These are phyloP conservation scores for Aphanocladium album DNA, from an alignment of 2,329 filamentous ascomycete genomes.

Conservation along the genomic window DNA sequence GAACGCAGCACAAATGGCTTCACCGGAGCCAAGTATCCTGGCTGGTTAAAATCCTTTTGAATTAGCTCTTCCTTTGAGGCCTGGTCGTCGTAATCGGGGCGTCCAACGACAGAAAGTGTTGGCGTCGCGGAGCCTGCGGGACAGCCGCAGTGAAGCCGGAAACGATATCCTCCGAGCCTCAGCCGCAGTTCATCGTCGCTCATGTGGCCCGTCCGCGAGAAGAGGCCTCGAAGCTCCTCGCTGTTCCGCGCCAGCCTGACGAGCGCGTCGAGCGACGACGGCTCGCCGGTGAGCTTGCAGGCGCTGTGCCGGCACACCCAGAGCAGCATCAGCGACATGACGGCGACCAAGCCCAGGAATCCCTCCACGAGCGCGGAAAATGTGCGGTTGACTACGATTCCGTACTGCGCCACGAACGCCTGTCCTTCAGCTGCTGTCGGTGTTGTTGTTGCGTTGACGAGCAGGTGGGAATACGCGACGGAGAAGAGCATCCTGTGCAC, in stretches of 20 bases:
- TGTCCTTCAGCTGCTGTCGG: background rate
- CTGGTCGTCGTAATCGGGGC: too few species aligned
- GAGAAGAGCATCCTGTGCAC: slow-evolving; percentile 31
- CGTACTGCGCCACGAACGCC: slow-evolving; percentile 14
- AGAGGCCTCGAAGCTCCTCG: background rate
- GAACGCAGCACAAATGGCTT: slow-evolving; percentile 19
- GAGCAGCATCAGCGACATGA: slow-evolving; percentile 16
- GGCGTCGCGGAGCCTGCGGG: too few species aligned
- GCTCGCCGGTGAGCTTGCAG: slow-evolving; percentile 21
- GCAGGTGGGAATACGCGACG: slow-evolving; percentile 10
- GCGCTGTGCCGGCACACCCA: slow-evolving; percentile 12
- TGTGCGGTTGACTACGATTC: slow-evolving; percentile 28
- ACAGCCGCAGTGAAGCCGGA: background rate
- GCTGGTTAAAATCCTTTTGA: background rate
- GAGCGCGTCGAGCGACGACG: slow-evolving; percentile 19
- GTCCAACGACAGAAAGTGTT: too few species aligned
- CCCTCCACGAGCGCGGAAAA: slow-evolving; percentile 27
- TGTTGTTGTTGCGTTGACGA: background rate
- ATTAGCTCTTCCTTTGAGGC: background rate
- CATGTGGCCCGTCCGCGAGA: background rate
- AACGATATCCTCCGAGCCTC: background rate
- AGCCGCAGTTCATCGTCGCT: background rate
- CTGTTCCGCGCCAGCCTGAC: background rate
- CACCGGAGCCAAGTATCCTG: slow-evolving; percentile 16
- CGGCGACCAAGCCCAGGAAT: slow-evolving; percentile 19